A percentile compares a stretch with the other conserved stretches of the same genome.
These are phyloP conservation scores for Ammopiptanthus mongolicus DNA, from an alignment of 306 rosid species.

Conservation along the genomic window DNA sequence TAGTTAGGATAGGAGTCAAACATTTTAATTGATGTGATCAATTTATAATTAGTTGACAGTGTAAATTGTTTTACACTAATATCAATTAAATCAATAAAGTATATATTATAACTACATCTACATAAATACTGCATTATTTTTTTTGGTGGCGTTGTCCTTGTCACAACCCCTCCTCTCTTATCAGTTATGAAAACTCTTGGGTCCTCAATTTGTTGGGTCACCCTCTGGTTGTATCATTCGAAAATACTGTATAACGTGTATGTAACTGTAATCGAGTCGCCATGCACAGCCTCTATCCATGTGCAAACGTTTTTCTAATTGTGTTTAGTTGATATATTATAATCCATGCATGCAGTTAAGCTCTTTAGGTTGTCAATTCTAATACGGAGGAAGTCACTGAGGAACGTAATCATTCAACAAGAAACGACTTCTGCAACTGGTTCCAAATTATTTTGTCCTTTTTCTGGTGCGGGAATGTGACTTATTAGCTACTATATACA, in stretches of 20 bases:
- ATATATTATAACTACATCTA: neutral
- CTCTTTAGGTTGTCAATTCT: conserved; percentile 25
- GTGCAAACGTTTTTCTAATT: neutral
- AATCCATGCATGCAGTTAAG: conserved; percentile 10
- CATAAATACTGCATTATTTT: neutral
- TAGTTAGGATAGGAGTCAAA: too few relatives aligned
- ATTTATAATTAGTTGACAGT: too few relatives aligned
- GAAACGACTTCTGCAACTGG: conserved; percentile 2
- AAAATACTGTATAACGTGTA: neutral
- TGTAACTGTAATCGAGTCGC: conserved; percentile 14
- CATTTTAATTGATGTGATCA: too few relatives aligned
- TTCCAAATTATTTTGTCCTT: conserved; percentile 14
- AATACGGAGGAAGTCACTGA: neutral
- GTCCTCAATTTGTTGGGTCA: neutral
- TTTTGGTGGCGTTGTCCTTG: neutral
- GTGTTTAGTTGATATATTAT: neutral
- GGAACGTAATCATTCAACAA: neutral
- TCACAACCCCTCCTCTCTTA: neutral
- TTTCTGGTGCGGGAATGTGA: conserved; percentile 25
- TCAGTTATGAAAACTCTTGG: neutral
- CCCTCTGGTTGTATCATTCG: neutral
- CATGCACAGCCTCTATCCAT: neutral
- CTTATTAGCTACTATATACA: conserved; percentile 21
- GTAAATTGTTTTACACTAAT: too few relatives aligned
- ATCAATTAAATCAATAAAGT: too few relatives aligned